A percentile compares a stretch with the other conserved stretches of the same genome.
phyloP scores from a whole-genome alignment of 148 eudicot genomes.

The Heliamphora exappendiculata region DNA sequence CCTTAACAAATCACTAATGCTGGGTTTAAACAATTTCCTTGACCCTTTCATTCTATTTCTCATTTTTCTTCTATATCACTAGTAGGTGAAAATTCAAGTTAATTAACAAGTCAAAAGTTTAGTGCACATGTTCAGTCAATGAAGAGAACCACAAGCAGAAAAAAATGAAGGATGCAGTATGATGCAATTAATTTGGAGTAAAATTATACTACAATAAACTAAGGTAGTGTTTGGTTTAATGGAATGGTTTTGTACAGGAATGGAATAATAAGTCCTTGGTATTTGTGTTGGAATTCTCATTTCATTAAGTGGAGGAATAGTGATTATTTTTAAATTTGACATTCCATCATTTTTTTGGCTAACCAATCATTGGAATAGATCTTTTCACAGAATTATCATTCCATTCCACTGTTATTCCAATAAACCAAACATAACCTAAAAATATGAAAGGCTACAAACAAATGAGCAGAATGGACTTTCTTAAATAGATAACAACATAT shows the following conservation, averaged over 20 bases:
- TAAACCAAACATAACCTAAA: no score
- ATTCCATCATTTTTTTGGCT: no score
- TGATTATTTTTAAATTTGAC: no score
- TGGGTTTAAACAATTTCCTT: neutral
- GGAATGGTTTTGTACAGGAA: no score
- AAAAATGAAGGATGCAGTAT: neutral
- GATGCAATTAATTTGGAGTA: neutral
- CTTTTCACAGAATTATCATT: no score
- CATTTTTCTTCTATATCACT: neutral
- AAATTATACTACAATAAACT: neutral
- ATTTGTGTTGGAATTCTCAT: no score
- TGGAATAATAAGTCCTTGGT: no score
- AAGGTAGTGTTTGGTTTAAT: no score
- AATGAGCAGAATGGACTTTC: neutral
- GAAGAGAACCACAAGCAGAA: neutral
- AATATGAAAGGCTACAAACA: neutral
- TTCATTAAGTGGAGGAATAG: no score
- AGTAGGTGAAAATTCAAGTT: neutral
- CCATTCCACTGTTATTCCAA: no score
- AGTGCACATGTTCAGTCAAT: neutral
- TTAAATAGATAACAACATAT: neutral
- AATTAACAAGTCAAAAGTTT: neutral
- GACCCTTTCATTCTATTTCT: neutral
- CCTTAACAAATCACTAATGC: no score
- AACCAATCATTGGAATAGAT: no score